phyloP scores from a whole-genome alignment of 176 grass and related monocot genomes.

The Cymbopogon citratus region DNA sequence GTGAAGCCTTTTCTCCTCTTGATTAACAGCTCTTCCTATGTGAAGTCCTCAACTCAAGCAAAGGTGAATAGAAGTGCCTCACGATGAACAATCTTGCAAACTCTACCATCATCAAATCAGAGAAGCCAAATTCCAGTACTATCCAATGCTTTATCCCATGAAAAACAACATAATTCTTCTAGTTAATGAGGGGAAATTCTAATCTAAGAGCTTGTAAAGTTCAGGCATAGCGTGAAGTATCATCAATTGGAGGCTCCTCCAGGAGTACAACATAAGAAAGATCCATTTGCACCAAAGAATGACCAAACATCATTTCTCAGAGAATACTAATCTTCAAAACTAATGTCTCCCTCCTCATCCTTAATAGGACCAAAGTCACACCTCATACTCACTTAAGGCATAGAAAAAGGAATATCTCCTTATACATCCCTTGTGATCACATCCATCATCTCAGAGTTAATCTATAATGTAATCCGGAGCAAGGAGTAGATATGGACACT shows the following conservation, averaged over 20 bases:
- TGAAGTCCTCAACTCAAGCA: background rate
- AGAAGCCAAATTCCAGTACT: background rate
- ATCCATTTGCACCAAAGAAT: background rate
- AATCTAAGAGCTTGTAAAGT: slow-evolving; percentile 12
- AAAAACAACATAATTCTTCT: background rate
- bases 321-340: background rate
- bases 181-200: background rate
- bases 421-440: too few relatives aligned
- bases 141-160: background rate
- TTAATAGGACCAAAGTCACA: background rate
- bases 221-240: background rate
- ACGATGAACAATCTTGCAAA: background rate
- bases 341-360: background rate
- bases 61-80: background rate
- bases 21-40: background rate
- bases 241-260: background rate
- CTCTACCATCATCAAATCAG: background rate
- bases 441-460: too few relatives aligned
- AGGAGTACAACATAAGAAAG: background rate
- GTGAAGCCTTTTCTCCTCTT: background rate
- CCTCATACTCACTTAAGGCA: background rate
- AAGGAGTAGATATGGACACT: background rate
- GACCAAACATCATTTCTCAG: background rate
- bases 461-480: too few relatives aligned
- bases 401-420: too few relatives aligned